phyloP scores from a whole-genome alignment of 2,329 filamentous ascomycete species.

The Ceratocystiopsis brevicomis region DNA sequence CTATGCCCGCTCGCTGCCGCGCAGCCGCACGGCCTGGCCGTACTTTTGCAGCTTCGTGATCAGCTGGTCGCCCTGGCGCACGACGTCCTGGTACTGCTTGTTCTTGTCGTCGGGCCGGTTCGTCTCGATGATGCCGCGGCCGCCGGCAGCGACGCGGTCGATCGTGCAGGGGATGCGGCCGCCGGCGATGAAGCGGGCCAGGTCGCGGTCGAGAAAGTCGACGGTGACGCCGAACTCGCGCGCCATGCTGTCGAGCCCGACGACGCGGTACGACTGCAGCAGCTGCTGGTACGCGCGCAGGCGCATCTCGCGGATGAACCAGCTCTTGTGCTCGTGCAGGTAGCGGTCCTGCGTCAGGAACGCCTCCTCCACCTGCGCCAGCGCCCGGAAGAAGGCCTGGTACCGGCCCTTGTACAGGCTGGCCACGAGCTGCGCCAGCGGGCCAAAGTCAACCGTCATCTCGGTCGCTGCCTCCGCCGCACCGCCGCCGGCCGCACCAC shows the following conservation, averaged over 20 bases:
- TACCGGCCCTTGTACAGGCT: slow-evolving; percentile 91
- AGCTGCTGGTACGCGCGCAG: slow-evolving; percentile 92
- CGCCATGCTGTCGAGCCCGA: slow-evolving; percentile 94
- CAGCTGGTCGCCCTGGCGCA: slow-evolving; percentile 90
- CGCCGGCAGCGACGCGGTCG: slow-evolving; percentile 61
- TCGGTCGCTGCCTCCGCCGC: slow-evolving; percentile 54
- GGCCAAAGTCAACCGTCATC: slow-evolving; percentile 69
- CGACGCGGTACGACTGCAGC: slow-evolving; percentile 89
- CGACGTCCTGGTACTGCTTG: slow-evolving; percentile 96
- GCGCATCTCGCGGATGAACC: slow-evolving; percentile 98
- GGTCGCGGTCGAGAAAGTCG: slow-evolving; percentile 87
- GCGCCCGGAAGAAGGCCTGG: slow-evolving; percentile 76
- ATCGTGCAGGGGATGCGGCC: slow-evolving; percentile 93
- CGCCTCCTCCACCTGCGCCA: slow-evolving; percentile 77
- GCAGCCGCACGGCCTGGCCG: slow-evolving; percentile 81
- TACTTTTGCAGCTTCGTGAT: slow-evolving; percentile 99
- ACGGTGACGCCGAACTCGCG: slow-evolving; percentile 92
- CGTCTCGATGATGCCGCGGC: slow-evolving; percentile 93
- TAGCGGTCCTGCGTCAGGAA: slow-evolving; percentile 92
- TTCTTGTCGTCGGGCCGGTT: slow-evolving; percentile 98
- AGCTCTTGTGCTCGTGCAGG: slow-evolving; percentile 83
- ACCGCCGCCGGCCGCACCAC: too few species aligned
- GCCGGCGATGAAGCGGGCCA: slow-evolving; percentile 90
- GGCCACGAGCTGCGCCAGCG: slow-evolving; percentile 71
- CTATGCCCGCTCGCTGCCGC: slow-evolving; percentile 82